Evolutionary conservation across 2,329 filamentous ascomycete genomes (phyloP).

Genomic region (Colletotrichum nymphaeae): DNA sequence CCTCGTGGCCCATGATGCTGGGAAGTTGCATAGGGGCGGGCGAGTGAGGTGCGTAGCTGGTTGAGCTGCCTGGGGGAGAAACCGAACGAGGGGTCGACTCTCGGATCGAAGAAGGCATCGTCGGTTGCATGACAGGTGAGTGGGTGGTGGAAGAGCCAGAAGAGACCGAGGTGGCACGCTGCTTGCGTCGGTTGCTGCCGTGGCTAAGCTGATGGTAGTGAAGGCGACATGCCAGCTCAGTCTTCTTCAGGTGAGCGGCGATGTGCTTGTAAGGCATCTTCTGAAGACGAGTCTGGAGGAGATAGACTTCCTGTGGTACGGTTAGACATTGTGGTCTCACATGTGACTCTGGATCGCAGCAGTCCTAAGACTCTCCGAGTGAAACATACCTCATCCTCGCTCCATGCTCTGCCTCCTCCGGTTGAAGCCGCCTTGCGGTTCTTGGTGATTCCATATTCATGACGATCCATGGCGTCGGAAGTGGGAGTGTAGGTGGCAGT

Average conservation of each 20-base stretch:
- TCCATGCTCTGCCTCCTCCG: conserved; percentile 84
- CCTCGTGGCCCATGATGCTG: conserved; percentile 61
- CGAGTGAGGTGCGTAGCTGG: conserved; percentile 58
- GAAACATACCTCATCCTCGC: conserved; percentile 79
- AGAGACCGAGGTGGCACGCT: conserved; percentile 75
- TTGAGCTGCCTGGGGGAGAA: conserved; percentile 58
- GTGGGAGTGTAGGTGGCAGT: conserved; percentile 60
- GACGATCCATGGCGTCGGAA: conserved; percentile 66
- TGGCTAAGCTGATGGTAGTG: conserved; percentile 90
- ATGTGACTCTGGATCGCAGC: background rate
- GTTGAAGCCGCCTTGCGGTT: conserved; percentile 76
- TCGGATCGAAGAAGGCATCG: conserved; percentile 62
- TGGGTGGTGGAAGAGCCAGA: conserved; percentile 69
- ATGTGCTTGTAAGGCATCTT: conserved; percentile 96
- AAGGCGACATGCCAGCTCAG: conserved; percentile 86
- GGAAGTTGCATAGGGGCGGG: conserved; percentile 62
- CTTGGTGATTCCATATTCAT: conserved; percentile 71
- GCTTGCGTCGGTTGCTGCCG: conserved; percentile 82
- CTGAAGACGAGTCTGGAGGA: conserved; percentile 84
- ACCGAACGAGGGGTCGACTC: conserved; percentile 60
- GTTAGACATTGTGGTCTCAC: conserved; percentile 11
- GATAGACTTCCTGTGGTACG: conserved; percentile 76
- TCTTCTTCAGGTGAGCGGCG: conserved; percentile 86
- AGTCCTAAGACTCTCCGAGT: background rate
- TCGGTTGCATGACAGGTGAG: conserved; percentile 61